phyloP scores from a whole-genome alignment of 2,329 filamentous ascomycete genomes.

The Rhynchosporium secalis region DNA sequence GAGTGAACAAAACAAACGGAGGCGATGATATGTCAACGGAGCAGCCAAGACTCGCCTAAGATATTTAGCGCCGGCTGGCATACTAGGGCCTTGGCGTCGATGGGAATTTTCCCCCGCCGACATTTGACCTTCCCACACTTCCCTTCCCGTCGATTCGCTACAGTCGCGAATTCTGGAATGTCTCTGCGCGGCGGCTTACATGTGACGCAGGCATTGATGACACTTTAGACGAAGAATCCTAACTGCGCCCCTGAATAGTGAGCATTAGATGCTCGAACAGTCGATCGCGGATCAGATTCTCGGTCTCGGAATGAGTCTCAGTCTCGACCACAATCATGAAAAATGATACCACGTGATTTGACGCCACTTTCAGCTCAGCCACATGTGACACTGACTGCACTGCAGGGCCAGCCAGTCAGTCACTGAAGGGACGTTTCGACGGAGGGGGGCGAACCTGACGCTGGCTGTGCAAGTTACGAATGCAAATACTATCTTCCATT shows the following conservation, averaged over 20 bases:
- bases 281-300: not conserved
- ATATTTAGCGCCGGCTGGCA: constrained; percentile 8
- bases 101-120: constrained; percentile 6
- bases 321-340: not conserved
- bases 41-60: not conserved
- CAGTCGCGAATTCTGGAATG: not conserved
- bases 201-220: not conserved
- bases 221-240: not conserved
- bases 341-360: not conserved
- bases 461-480: constrained; percentile 10
- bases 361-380: not conserved
- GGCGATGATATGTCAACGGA: not conserved
- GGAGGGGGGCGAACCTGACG: not conserved
- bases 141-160: not conserved
- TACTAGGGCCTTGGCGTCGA: constrained; percentile 5
- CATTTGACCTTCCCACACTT: not conserved
- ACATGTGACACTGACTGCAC: not conserved
- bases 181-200: not conserved
- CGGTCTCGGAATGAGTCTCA: not conserved
- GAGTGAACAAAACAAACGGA: constrained; percentile 4
- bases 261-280: too few relatives aligned
- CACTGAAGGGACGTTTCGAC: not conserved
- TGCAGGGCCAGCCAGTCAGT: too few relatives aligned
- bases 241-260: not conserved
- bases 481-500: not conserved